Evolutionary conservation across 2,329 filamentous ascomycete species (phyloP).

Genomic region (Penicillium sp.): DNA sequence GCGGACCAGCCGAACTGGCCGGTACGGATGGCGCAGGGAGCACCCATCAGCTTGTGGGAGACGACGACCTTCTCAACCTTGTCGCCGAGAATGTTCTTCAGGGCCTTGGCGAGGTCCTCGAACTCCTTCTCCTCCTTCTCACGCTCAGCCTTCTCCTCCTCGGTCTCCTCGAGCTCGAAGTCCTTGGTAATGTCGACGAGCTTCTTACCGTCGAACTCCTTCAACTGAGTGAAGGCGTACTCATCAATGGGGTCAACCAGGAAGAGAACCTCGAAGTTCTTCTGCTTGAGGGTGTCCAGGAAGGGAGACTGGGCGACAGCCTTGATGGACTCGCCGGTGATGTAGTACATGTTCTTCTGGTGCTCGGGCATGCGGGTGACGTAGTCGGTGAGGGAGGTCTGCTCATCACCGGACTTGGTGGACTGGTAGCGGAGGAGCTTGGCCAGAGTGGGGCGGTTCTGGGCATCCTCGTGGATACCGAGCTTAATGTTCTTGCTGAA

Average conservation of each 20-base stretch:
- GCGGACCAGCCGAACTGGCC: conserved; percentile 99
- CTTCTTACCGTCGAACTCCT: conserved; percentile 99
- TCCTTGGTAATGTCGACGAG: conserved; percentile 99
- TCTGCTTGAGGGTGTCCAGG: conserved; percentile 97
- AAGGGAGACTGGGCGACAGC: conserved; percentile 97
- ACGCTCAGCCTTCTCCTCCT: conserved; percentile 96
- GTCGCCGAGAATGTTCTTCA: conserved; percentile 99
- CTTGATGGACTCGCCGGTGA: conserved; percentile 99
- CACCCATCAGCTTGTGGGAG: conserved; percentile 90
- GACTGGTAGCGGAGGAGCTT: conserved; percentile 99
- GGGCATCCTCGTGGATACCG: conserved; percentile 98
- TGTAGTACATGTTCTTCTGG: conserved; percentile 99
- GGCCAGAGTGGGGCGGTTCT: conserved; percentile 89
- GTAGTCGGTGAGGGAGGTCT: conserved; percentile 94
- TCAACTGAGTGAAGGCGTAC: conserved; percentile 99
- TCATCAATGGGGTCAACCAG: conserved; percentile 98
- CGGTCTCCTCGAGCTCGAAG: conserved; percentile 99
- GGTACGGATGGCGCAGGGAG: conserved; percentile 97
- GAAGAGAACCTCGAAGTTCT: conserved; percentile 99
- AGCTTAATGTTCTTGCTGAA: conserved; percentile 99
- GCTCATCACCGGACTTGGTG: conserved; percentile 96
- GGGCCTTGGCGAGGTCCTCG: conserved; percentile 87
- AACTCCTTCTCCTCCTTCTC: conserved; percentile 98
- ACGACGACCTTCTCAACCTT: conserved; percentile 99
- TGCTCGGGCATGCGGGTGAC: conserved; percentile 99